Evolutionary conservation across 169 alveolate species (phyloP).

Genomic region (Babesia sp.): DNA sequence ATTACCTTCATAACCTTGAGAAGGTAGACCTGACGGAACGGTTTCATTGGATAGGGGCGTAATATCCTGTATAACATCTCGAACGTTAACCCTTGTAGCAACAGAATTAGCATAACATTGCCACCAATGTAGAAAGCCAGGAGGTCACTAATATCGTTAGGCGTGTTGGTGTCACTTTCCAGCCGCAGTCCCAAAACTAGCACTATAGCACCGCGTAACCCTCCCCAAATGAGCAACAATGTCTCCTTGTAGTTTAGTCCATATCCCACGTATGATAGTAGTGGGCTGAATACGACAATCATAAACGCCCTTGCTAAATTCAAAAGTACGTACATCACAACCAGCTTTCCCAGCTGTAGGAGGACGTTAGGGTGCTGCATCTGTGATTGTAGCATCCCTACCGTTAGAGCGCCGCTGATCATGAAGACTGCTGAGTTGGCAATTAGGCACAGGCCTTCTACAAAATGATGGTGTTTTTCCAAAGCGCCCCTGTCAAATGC

Average conservation of each 20-base stretch:
- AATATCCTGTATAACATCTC: constrained; percentile 80
- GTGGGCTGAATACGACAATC: constrained; percentile 80
- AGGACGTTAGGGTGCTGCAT: constrained; percentile 38
- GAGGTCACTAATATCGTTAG: constrained; percentile 74
- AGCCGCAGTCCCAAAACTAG: constrained; percentile 87
- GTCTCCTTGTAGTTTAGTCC: constrained; percentile 80
- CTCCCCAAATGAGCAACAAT: constrained; percentile 88
- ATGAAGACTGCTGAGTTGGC: constrained; percentile 83
- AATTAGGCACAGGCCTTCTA: constrained; percentile 76
- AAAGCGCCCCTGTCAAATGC: constrained; percentile 83
- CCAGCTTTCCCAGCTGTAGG: constrained; percentile 41
- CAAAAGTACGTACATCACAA: constrained; percentile 70
- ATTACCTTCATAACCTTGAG: constrained; percentile 84
- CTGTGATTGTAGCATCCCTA: constrained; percentile 81
- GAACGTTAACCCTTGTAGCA: constrained; percentile 87
- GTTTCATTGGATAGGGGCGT: constrained; percentile 86
- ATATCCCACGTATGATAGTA: constrained; percentile 77
- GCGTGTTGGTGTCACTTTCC: constrained; percentile 81
- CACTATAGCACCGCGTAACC: constrained; percentile 91
- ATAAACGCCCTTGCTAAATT: constrained; percentile 78
- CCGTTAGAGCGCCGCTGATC: constrained; percentile 81
- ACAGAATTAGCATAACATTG: constrained; percentile 83
- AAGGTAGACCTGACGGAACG: constrained; percentile 83
- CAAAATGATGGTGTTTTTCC: constrained; percentile 76
- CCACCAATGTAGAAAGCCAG: constrained; percentile 89